A percentile compares a stretch with the other conserved stretches of the same genome.
Evolutionary conservation across 495 filamentous ascomycete genomes (phyloP).

Genomic region (Symbiotaphrina buchneri): DNA sequence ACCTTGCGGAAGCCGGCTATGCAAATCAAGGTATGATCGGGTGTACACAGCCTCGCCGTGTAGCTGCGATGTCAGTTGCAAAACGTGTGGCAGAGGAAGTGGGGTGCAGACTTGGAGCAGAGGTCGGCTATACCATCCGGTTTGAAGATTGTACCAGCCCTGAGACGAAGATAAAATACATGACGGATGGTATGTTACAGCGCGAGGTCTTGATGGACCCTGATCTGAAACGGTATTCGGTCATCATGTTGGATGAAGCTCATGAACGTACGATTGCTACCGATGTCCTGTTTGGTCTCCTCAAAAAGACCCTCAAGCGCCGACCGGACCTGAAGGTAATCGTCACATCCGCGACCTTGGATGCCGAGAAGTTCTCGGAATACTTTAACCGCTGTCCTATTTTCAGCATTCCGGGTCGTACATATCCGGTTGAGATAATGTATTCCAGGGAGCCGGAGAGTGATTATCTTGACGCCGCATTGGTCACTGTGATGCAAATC

Average conservation of each 20-base stretch:
- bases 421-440: constrained; percentile 85
- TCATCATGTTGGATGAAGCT: constrained; percentile 96
- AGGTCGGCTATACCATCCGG: constrained; percentile 93
- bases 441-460: constrained; percentile 87
- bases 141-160: constrained; percentile 90
- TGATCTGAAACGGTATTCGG: constrained; percentile 66
- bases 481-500: constrained; percentile 95
- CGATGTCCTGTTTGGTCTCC: constrained; percentile 78
- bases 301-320: constrained; percentile 82
- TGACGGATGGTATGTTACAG: constrained; percentile 98
- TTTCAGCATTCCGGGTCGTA: constrained; percentile 87
- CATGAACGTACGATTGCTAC: constrained; percentile 95
- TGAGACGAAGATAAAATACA: constrained; percentile 91
- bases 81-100: constrained; percentile 96
- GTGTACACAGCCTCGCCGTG: constrained; percentile 91
- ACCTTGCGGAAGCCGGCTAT: constrained; percentile 80
- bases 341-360: constrained; percentile 85
- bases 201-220: constrained; percentile 85
- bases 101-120: constrained; percentile 69
- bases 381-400: constrained; percentile 93
- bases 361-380: constrained; percentile 90
- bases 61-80: constrained; percentile 92
- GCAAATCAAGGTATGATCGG: constrained; percentile 81
- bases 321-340: constrained; percentile 82
- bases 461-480: constrained; percentile 88